Evolutionary conservation across 371 early-diverging fungal genomes (phyloP).

Genomic region (Mucor indicus): DNA sequence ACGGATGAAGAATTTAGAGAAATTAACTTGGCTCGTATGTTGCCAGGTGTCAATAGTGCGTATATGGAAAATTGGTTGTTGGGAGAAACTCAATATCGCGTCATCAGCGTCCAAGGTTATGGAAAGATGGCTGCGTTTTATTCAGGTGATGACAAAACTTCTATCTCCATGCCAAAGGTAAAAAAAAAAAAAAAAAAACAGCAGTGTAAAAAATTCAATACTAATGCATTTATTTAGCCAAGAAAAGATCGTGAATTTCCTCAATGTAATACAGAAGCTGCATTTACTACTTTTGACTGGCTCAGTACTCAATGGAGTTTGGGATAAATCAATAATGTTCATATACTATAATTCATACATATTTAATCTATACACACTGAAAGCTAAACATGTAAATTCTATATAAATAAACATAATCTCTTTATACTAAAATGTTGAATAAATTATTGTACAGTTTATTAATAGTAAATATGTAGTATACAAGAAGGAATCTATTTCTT

Average conservation of each 20-base stretch:
- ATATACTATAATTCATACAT: too few relatives aligned
- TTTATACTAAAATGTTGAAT: too few relatives aligned
- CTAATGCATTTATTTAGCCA: too few relatives aligned
- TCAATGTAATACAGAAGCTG: conserved; percentile 22
- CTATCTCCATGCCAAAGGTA: conserved; percentile 36
- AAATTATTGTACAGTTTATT: too few relatives aligned
- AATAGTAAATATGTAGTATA: too few relatives aligned
- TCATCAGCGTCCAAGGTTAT: conserved; percentile 45
- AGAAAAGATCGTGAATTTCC: too few relatives aligned
- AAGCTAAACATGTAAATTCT: too few relatives aligned
- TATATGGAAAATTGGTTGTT: conserved; percentile 51
- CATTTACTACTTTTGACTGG: conserved; percentile 31
- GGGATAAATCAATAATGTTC: conserved; percentile 25
- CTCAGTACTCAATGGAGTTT: conserved; percentile 40
- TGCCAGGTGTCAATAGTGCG: conserved; percentile 45
- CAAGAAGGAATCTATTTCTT: too few relatives aligned
- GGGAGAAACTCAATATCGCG: conserved; percentile 43
- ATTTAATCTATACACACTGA: too few relatives aligned
- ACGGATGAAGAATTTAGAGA: conserved; percentile 20
- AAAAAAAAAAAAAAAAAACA: too few relatives aligned
- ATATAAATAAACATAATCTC: too few relatives aligned
- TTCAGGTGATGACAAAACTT: conserved; percentile 30
- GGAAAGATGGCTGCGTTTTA: conserved; percentile 50
- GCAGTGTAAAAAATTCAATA: too few relatives aligned
- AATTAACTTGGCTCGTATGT: conserved; percentile 19